Evolutionary conservation across 192 early-diverging fungal species (phyloP).

Genomic region (Powellomyces hirtus): DNA sequence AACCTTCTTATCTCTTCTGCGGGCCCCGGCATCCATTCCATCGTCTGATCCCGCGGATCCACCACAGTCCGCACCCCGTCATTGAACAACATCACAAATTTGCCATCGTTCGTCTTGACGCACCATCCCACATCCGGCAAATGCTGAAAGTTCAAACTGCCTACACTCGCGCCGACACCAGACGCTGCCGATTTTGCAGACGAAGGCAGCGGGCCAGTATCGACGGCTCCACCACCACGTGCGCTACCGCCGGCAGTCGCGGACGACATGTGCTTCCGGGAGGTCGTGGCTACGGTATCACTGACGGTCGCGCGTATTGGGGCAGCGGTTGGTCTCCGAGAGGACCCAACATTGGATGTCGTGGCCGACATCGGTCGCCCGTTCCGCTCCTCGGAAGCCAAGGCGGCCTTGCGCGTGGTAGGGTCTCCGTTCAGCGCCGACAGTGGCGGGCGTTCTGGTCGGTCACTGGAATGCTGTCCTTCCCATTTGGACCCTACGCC

Average conservation of each 20-base stretch:
- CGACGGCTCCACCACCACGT: no score
- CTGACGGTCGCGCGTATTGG: background rate
- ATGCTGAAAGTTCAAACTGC: slow-evolving; percentile 4
- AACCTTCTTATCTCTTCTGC: background rate
- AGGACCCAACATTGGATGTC: no score
- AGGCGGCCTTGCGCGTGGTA: no score
- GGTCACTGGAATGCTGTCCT: no score
- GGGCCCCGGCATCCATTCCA: slow-evolving; percentile 29
- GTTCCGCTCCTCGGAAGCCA: background rate
- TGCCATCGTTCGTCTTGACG: slow-evolving; percentile 26
- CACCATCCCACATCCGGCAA: slow-evolving; percentile 49
- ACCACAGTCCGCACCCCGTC: slow-evolving; percentile 45
- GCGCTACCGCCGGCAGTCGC: no score
- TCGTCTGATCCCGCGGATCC: slow-evolving; percentile 37
- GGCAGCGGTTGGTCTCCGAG: background rate
- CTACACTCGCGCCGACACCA: background rate
- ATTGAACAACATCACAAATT: slow-evolving; percentile 49
- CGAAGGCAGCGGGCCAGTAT: background rate
- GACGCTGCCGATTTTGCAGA: background rate
- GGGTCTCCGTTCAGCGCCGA: no score
- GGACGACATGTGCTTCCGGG: no score
- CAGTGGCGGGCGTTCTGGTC: no score
- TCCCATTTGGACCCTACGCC: no score
- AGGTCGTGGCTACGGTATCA: background rate
- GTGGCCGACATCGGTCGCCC: background rate